Conservation (phyloP, 169 alveolate genomes). For the Plasmodium gallinaceum region DNA sequence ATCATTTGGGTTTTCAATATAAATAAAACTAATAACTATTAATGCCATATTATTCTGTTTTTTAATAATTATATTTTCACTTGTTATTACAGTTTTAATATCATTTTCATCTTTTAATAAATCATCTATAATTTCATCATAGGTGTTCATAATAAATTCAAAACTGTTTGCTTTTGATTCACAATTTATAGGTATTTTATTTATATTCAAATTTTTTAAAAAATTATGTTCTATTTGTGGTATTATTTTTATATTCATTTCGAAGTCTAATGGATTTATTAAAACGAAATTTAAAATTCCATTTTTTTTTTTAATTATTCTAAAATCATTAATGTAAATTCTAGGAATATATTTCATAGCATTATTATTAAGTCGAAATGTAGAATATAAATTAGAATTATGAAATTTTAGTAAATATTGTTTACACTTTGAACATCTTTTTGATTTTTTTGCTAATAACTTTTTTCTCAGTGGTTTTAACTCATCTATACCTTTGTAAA, state of each 20-base stretch:
- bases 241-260: constrained; percentile 68
- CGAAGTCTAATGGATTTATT: constrained; percentile 52
- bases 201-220: constrained; percentile 20
- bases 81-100: constrained; percentile 28
- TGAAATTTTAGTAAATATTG: constrained; percentile 56
- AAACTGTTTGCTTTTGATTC: constrained; percentile 15
- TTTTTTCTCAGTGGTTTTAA: constrained; percentile 45
- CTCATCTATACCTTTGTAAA: constrained; percentile 33
- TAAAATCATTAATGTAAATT: constrained; percentile 66
- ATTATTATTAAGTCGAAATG: constrained; percentile 34
- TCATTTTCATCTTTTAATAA: constrained; percentile 17
- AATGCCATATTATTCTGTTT: constrained; percentile 72
- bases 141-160: constrained; percentile 43
- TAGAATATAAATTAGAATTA: constrained; percentile 29
- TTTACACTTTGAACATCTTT: constrained; percentile 45
- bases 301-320: constrained; percentile 42
- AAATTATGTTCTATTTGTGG: constrained; percentile 49
- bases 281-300: constrained; percentile 60
- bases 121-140: constrained; percentile 66
- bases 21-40: constrained; percentile 43
- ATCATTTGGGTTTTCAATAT: constrained; percentile 5
- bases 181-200: constrained; percentile 41
- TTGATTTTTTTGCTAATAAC: constrained; percentile 36
- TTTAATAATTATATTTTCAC: constrained; percentile 22
- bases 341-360: constrained; percentile 58